Conservation (phyloP, 2,329 filamentous ascomycete species). For the Nigrograna mackinnonii region DNA sequence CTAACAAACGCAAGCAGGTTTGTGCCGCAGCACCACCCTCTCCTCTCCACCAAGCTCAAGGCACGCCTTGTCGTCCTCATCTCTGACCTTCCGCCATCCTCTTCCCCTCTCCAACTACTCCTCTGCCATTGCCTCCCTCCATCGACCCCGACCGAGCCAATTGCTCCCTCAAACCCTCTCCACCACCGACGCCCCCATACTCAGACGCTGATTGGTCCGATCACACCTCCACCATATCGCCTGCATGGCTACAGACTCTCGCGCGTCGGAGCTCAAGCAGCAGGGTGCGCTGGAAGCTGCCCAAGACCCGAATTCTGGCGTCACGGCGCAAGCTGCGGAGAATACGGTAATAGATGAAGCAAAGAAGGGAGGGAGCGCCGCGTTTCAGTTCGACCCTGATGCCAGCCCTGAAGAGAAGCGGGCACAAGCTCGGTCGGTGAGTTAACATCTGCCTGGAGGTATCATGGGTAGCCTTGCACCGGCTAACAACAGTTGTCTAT, state of each 20-base stretch:
- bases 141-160: slow-evolving; percentile 2
- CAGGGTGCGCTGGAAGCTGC: slow-evolving; percentile 80
- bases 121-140: slow-evolving; percentile 1
- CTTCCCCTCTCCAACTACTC: background rate
- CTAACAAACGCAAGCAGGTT: slow-evolving; percentile 19
- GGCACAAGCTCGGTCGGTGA: slow-evolving; percentile 75
- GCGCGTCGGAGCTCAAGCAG: slow-evolving; percentile 72
- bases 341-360: slow-evolving; percentile 76
- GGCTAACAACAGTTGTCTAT: too few relatives aligned
- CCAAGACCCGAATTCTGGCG: slow-evolving; percentile 67
- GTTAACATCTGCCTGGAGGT: too few relatives aligned
- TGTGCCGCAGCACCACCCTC: slow-evolving; percentile 9
- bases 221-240: slow-evolving; percentile 12
- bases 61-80: too few relatives aligned
- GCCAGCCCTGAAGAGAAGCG: slow-evolving; percentile 83
- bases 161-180: slow-evolving; percentile 8
- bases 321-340: slow-evolving; percentile 73
- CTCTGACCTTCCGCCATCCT: background rate
- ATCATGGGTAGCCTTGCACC: too few relatives aligned
- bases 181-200: background rate
- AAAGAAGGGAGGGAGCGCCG: slow-evolving; percentile 75
- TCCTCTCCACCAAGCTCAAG: slow-evolving; percentile 8
- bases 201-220: background rate
- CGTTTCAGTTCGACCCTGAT: slow-evolving; percentile 86
- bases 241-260: slow-evolving; percentile 31